phyloP scores from a whole-genome alignment of 352 stramenopile genomes.

The Globisporangium echinulatum region DNA sequence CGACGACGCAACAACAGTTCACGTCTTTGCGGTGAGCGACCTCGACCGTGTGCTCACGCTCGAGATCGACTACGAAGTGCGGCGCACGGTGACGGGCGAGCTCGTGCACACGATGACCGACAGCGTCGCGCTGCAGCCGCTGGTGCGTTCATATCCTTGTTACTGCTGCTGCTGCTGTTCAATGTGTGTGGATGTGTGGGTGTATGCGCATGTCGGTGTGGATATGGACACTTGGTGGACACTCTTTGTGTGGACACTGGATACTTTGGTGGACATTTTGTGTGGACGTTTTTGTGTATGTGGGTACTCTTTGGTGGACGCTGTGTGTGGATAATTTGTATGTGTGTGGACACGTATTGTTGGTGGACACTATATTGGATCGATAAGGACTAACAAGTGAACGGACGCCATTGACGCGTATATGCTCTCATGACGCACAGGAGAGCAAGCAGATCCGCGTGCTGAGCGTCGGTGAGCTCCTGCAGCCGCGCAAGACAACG shows the following conservation, averaged over 20 bases:
- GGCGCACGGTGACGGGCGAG: slow-evolving; percentile 26
- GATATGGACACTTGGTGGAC: too few relatives aligned
- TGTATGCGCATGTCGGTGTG: too few relatives aligned
- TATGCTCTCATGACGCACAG: slow-evolving; percentile 8
- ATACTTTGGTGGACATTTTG: neutral
- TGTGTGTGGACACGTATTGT: too few relatives aligned
- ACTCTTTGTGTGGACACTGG: too few relatives aligned
- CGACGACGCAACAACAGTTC: slow-evolving; percentile 13
- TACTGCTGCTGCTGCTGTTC: neutral
- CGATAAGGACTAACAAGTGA: too few relatives aligned
- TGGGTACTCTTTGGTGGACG: too few relatives aligned
- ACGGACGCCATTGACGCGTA: too few relatives aligned
- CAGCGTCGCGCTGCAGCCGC: slow-evolving; percentile 16
- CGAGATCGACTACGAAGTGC: slow-evolving; percentile 37
- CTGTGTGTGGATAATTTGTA: too few relatives aligned
- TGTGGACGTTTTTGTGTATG: too few relatives aligned
- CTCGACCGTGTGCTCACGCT: slow-evolving; percentile 25
- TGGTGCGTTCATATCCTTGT: slow-evolving; percentile 26
- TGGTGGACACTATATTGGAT: too few relatives aligned
- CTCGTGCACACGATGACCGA: slow-evolving; percentile 36
- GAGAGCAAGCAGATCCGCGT: slow-evolving; percentile 30
- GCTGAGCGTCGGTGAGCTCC: slow-evolving; percentile 22
- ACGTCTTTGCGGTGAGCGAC: slow-evolving; percentile 47
- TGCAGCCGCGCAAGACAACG: slow-evolving; percentile 24
- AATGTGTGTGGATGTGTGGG: too few relatives aligned